phyloP scores from a whole-genome alignment of 495 filamentous ascomycete genomes.

The Xylaria curta region DNA sequence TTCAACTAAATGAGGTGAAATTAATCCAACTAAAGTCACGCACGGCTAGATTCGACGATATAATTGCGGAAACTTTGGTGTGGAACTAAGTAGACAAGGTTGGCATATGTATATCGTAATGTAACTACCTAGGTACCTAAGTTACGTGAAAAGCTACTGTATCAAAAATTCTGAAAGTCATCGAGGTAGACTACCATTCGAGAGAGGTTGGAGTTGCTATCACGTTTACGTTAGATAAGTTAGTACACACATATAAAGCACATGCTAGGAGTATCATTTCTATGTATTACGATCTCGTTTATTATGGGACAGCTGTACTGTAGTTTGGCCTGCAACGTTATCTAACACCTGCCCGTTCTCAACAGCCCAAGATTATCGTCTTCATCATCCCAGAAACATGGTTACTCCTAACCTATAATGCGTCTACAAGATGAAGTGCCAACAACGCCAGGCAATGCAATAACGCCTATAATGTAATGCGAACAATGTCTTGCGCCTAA shows the following conservation, averaged over 20 bases:
- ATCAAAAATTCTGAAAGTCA: not conserved
- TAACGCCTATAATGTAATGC: constrained; percentile 36
- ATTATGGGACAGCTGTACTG: constrained; percentile 10
- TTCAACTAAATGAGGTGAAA: too few relatives aligned
- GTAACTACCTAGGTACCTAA: too few relatives aligned
- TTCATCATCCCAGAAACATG: not conserved
- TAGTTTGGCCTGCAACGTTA: not conserved
- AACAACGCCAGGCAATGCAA: constrained; percentile 25
- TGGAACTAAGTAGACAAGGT: not conserved
- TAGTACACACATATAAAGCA: not conserved
- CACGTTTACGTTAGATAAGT: not conserved
- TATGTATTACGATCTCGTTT: not conserved
- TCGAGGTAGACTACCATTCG: not conserved
- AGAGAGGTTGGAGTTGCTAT: not conserved
- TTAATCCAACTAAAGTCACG: too few relatives aligned
- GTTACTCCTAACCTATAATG: constrained; percentile 26
- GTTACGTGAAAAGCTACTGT: not conserved
- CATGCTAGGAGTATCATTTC: not conserved
- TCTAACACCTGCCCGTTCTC: not conserved
- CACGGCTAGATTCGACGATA: not conserved
- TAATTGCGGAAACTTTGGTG: not conserved
- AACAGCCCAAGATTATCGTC: not conserved
- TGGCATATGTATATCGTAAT: not conserved
- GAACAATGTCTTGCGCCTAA: constrained; percentile 29
- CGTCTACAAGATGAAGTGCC: constrained; percentile 4